Evolutionary conservation across 805 yeast genomes (phyloP), one percentile per base, ranked within the genome.

Genomic region (Yarrowia sp.): DNA sequence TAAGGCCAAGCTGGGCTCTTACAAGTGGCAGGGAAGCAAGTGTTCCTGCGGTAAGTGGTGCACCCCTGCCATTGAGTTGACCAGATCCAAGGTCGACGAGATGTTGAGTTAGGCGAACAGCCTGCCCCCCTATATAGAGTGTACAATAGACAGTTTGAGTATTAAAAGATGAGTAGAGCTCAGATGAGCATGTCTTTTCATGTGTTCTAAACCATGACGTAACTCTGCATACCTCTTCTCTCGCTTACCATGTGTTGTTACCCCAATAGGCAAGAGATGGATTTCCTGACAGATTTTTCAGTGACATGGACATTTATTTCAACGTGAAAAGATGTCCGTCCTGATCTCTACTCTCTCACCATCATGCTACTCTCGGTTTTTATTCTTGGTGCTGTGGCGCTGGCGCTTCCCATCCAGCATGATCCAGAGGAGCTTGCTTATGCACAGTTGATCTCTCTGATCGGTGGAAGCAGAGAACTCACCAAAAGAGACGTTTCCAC

Each of bases 11-110:
- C 83, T 94, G 2, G 99, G 99, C 13, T 91, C 90, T 0, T 94
- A 91, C 72, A 84, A 86, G 65, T 94, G 99, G 99, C 88, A 86
- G 69, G 99, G 99, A 0, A 84, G 93, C 1, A 77, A 96, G 68
- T 94, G 99, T 73, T 84, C 94, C 63, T 94, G 99, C 73, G 97
- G 97, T 2, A 84, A 83, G 68, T 94, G 99, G 99, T 86, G 93
- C 79, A 81, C 90, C 9, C 99, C 99, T 0, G 96, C 96, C 1
- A 80, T 94, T 64, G 90, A 88, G 71, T 73, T 94, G 62, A 91
- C 86, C 72, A 78, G 85, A 27, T 87, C 91, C 6, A 88, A 89
- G 71, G 93, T 90, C 5, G 97, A 93, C 71, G 83, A 83, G 64
- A 78, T 84, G 68, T n/a, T 22, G 44, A 39, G 27, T 62, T 18